Evolutionary conservation across 768 basidiomycete genomes (phyloP), one percentile per base, ranked within the genome.

Genomic region (Trametes elegans): DNA sequence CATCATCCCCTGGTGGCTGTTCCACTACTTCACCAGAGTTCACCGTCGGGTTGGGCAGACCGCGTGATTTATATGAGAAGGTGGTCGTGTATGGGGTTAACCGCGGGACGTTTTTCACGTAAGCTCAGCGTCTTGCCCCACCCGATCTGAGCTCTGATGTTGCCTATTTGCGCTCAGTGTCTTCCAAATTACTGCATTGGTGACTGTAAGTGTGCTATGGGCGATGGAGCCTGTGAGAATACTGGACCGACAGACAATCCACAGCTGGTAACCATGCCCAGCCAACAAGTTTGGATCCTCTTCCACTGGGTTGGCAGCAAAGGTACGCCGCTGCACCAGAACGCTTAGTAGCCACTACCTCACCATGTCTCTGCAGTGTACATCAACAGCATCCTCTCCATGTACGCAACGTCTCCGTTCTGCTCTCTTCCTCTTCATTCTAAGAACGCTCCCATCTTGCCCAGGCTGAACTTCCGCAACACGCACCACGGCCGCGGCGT

Each of bases 381-480:
- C 55, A 44, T 57, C 45, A 65, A 63, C 44, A 65, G 60, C 44
- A 21, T 60, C 19, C 44, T 62, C 11, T 51, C 57, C 24, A 65
- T 63, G 64, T 59, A 35, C 26, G 61, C 51, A 7, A 7, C 26
- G 7, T 14, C n/a, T 18, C 16, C 5, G 5, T 24, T 29, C 11
- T 7, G 2, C 24, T 14, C 1, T 14, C 21, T 21, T n/a, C n/a
- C n/a, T 9, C n/a, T 7, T 19, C 4, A 29, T 8, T 6, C n/a
- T n/a, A n/a, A n/a, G n/a, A n/a, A n/a, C n/a, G n/a, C n/a, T 16
- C 28, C 11, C 19, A 19, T 29, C 31, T 18, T 24, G 23, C 14
- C 8, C 28, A 62, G 61, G 55, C 53, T 65, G 16, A 65, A 65
- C 58, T 61, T 61, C 55, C 64, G 64, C 46, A 52, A 58, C 44